Evolutionary conservation across 345 rosid species (phyloP).

Genomic region (Eucalyptus caleyi): DNA sequence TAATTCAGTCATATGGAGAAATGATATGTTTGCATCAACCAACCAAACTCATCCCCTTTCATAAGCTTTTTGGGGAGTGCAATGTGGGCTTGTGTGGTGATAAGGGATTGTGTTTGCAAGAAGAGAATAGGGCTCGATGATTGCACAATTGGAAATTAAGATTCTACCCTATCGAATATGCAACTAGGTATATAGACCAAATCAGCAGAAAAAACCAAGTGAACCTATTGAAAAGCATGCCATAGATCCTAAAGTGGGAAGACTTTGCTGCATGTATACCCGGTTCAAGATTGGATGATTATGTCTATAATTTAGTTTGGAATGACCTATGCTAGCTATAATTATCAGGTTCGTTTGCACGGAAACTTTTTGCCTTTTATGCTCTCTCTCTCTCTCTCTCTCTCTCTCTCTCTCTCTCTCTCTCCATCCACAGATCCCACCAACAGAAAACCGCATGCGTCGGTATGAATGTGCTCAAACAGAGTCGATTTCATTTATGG

Average conservation of each 20-base stretch:
- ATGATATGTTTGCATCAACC: background rate
- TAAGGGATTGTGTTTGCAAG: background rate
- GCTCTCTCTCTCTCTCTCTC: background rate
- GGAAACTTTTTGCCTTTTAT: background rate
- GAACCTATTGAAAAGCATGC: background rate
- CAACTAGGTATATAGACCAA: background rate
- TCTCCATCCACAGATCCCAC: background rate
- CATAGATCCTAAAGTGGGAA: background rate
- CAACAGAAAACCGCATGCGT: background rate
- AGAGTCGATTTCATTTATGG: background rate
- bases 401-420: background rate
- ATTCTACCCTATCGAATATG: background rate
- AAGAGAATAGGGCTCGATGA: background rate
- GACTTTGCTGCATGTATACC: background rate
- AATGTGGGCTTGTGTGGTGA: background rate
- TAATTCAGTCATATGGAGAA: background rate
- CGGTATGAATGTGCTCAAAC: background rate
- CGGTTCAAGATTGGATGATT: background rate
- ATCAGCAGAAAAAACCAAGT: background rate
- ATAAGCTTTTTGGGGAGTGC: background rate
- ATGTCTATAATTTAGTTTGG: background rate
- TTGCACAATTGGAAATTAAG: background rate
- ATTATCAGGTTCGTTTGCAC: background rate
- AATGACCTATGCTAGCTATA: background rate
- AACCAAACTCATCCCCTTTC: background rate